Percentiles rank a stretch among this genome's conserved stretches.
Evolutionary conservation across 202 grass and related monocot species (phyloP).

Genomic region (Brachypodium distachyon): DNA sequence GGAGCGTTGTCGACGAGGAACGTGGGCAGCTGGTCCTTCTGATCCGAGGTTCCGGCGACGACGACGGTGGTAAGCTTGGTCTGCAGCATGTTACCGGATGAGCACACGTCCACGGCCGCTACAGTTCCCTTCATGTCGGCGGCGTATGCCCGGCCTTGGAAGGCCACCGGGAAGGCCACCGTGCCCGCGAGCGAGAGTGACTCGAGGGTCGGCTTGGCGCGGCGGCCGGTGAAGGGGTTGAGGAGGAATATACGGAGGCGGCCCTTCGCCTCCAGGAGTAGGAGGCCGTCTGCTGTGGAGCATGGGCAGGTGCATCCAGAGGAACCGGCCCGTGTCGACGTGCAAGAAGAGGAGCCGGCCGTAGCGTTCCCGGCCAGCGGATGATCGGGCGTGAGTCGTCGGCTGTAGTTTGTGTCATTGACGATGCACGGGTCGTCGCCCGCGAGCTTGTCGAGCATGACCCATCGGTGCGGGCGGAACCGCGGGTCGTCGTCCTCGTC

Average conservation of each 20-base stretch:
- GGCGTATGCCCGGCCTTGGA: neutral
- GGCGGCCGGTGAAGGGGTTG: neutral
- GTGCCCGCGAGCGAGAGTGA: no score
- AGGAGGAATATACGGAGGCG: neutral
- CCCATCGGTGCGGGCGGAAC: neutral
- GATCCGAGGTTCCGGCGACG: neutral
- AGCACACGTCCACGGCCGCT: neutral
- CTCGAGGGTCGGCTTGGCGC: neutral
- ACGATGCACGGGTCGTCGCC: no score
- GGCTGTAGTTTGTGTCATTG: no score
- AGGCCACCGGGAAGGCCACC: neutral
- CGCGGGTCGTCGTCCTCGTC: no score
- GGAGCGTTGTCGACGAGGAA: neutral
- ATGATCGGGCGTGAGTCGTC: no score
- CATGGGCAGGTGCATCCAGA: neutral
- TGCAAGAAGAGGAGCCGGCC: neutral
- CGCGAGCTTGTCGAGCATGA: neutral
- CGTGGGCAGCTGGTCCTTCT: rapidly evolving
- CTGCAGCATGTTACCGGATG: neutral
- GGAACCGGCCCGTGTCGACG: neutral
- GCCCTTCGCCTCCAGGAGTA: neutral
- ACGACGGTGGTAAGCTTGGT: neutral
- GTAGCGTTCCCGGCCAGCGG: no score
- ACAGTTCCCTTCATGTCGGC: neutral
- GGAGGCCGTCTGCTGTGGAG: neutral